phyloP scores from a whole-genome alignment of 2,329 filamentous ascomycete genomes.

The Ilyonectria destructans region DNA sequence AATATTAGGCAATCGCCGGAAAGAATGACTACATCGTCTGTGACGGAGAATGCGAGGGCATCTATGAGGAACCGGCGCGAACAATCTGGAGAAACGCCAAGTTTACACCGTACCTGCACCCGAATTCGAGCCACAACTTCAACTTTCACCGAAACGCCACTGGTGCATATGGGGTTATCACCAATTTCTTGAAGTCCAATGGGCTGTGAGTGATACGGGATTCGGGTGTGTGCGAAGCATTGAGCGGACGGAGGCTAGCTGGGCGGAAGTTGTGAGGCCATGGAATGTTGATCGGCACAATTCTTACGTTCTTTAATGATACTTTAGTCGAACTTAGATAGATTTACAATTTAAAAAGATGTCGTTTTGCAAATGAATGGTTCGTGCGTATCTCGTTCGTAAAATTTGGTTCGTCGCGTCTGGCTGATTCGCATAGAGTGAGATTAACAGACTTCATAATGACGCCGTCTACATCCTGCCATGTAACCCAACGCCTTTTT shows the following conservation, averaged over 20 bases:
- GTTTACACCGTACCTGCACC: constrained; percentile 36
- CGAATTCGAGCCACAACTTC: constrained; percentile 40
- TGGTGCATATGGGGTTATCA: constrained; percentile 36
- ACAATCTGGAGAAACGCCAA: constrained; percentile 40
- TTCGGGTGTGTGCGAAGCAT: background rate
- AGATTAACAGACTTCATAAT: background rate
- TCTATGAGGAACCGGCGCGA: constrained; percentile 46
- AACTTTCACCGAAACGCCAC: constrained; percentile 39
- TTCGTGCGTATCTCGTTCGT: background rate
- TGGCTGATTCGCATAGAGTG: background rate
- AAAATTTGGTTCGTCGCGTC: background rate
- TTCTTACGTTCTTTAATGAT: background rate
- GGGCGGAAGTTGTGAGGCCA: background rate
- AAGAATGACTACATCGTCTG: constrained; percentile 46
- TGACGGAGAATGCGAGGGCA: constrained; percentile 46
- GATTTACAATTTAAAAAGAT: background rate
- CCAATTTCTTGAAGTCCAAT: constrained; percentile 27
- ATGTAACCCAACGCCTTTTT: background rate
- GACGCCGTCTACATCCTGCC: background rate
- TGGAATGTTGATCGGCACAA: background rate
- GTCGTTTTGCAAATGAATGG: background rate
- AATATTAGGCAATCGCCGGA: constrained; percentile 31
- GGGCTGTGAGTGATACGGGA: constrained; percentile 15
- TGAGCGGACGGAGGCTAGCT: background rate
- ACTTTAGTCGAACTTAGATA: background rate